These are phyloP conservation scores for Logfia minima DNA, from an alignment of 129 eudicot genomes.

Conservation along the genomic window DNA sequence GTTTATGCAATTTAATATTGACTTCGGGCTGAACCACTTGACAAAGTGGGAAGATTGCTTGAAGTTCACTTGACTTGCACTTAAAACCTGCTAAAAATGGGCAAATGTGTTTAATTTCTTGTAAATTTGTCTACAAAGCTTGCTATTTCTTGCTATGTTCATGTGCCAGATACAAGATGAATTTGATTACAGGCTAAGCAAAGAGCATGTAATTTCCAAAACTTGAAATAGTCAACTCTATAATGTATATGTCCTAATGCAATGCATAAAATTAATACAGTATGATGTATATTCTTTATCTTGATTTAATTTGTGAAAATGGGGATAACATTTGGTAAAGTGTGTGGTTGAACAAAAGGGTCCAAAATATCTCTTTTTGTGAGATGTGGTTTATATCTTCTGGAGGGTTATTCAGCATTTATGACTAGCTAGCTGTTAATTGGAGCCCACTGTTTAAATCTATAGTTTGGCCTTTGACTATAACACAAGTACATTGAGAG, in stretches of 20 bases:
- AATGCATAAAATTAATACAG: not conserved
- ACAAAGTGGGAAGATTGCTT: not conserved
- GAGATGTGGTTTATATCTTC: slow-evolving; percentile 9
- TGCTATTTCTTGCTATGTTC: not conserved
- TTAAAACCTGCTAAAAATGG: not conserved
- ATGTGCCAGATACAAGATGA: not conserved
- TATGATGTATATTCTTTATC: not conserved
- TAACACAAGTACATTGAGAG: not conserved
- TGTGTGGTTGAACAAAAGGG: slow-evolving; percentile 12
- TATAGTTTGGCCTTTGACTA: not conserved
- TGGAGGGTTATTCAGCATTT: slow-evolving; percentile 4
- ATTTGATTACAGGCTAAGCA: not conserved
- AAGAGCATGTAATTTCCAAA: not conserved
- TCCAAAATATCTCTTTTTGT: slow-evolving; percentile 13
- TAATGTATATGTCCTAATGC: not conserved
- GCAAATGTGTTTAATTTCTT: not conserved
- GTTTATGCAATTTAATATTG: not conserved
- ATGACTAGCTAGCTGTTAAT: not conserved
- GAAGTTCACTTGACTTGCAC: not conserved
- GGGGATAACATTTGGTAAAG: not conserved
- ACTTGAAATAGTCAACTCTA: not conserved
- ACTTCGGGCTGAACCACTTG: not conserved
- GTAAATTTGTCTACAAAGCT: not conserved
- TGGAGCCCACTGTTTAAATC: not conserved
- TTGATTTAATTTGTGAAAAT: not conserved